Evolutionary conservation across 495 filamentous ascomycete genomes (phyloP), one percentile per base, ranked within the genome.

Genomic region (Neurospora sp.): DNA sequence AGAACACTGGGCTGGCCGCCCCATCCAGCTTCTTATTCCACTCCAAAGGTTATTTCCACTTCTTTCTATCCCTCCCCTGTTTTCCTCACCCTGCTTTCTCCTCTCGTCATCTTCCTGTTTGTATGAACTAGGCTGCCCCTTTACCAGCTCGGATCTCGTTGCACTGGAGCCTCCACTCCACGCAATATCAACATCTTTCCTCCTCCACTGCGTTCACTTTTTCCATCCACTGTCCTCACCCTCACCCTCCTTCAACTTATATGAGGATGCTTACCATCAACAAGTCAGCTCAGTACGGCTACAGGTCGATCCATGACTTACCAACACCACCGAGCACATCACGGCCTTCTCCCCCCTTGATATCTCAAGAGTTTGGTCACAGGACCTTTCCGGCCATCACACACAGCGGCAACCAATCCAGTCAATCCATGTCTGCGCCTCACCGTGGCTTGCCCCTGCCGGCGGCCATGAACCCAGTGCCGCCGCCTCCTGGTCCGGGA

Each of bases 401-500:
- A 22, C 79, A 83, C 68, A 78, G 78, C 71, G 79, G 80, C 79
- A 85, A 80, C 70, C 82, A 81, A 69, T 77, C 83, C 72, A 77
- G 78, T 71, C 82, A 84, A 82, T 81, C 81, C 81, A 92, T 93
- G 90, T 87, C 89, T 76, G 89, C 87, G 79, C 88, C 90, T 82
- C 91, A 93, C 84, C 88, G 91, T 81, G 89, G 89, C 78, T 83
- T 94, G 84, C 91, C 91, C 79, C 90, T 87, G 71, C 91, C 90
- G 81, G 87, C 89, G 79, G 89, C 89, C 80, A 90, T 93, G 89
- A 88, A 89, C 77, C 80, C 92, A 77, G 78, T 87, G 77, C 86
- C 85, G 75, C 80, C 80, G 59, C 80, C 78, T 41, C 78, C 83
- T 69, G 79, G 77, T 72, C 70, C 78, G 44, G 76, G 75, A 20